A percentile compares a stretch with the other conserved stretches of the same genome.
These are phyloP conservation scores for Kodamaea anthophila DNA, from an alignment of 1,139 yeast species.

Conservation along the genomic window DNA sequence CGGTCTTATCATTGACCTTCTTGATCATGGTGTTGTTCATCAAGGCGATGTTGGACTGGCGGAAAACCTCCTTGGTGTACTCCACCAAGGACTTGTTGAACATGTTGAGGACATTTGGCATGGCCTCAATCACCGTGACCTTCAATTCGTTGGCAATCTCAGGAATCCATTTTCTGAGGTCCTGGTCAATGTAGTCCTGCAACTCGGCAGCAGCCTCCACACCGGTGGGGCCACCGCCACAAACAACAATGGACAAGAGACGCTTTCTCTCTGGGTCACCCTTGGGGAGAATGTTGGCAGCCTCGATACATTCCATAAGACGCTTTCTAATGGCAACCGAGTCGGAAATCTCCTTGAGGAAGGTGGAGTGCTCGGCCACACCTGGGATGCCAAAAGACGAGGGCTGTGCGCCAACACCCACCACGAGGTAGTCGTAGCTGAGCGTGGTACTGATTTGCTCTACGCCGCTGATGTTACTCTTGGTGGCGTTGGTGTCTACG, in stretches of 20 bases:
- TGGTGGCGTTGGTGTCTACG: slow-evolving; percentile 47
- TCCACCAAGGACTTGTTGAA: slow-evolving; percentile 79
- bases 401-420: slow-evolving; percentile 91
- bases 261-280: slow-evolving; percentile 77
- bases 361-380: slow-evolving; percentile 78
- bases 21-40: slow-evolving; percentile 83
- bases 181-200: slow-evolving; percentile 91
- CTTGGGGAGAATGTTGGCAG: slow-evolving; percentile 69
- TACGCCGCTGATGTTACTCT: slow-evolving; percentile 40
- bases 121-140: slow-evolving; percentile 83
- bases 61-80: slow-evolving; percentile 78
- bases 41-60: slow-evolving; percentile 72
- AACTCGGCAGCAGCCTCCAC: slow-evolving; percentile 94
- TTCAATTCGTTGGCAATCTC: slow-evolving; percentile 73
- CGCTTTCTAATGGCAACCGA: slow-evolving; percentile 70
- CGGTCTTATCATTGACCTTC: slow-evolving; percentile 63
- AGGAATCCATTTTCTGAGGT: slow-evolving; percentile 84
- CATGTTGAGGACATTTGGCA: slow-evolving; percentile 84
- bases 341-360: slow-evolving; percentile 82
- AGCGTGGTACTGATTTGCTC: slow-evolving; percentile 45
- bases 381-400: slow-evolving; percentile 93
- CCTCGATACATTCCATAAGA: slow-evolving; percentile 76
- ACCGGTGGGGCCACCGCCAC: slow-evolving; percentile 97
- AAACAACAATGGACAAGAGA: slow-evolving; percentile 75
- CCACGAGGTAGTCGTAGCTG: slow-evolving; percentile 72